These are phyloP conservation scores for Termitomyces sp. DNA, from an alignment of 768 basidiomycete species.

Conservation along the genomic window DNA sequence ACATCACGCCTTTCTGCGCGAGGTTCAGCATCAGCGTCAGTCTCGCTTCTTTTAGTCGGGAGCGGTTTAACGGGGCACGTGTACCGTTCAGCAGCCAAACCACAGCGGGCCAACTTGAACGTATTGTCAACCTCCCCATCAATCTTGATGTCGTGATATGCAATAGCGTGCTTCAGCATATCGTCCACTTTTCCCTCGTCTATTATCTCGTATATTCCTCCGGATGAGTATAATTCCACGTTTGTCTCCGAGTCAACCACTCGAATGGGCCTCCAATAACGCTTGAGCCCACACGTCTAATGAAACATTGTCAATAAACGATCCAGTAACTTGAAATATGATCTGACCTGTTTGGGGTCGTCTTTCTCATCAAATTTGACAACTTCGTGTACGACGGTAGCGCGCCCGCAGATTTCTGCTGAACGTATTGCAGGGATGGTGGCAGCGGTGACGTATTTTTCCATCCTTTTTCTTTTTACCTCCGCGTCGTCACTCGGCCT, in stretches of 20 bases:
- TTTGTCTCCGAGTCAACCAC: background rate
- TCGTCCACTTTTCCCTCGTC: background rate
- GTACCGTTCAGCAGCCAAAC: background rate
- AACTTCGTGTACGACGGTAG: background rate
- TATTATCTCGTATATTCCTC: background rate
- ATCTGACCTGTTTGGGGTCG: background rate
- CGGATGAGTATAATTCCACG: background rate
- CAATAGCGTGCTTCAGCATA: background rate
- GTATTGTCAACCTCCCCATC: background rate
- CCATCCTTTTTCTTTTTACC: background rate
- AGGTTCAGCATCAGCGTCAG: background rate
- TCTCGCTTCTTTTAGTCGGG: background rate
- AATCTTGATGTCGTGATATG: background rate
- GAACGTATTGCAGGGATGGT: background rate
- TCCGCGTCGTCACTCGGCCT: background rate
- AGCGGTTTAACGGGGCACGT: background rate
- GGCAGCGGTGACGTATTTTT: too few relatives aligned
- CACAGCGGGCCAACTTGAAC: background rate
- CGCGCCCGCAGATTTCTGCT: background rate
- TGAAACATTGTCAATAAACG: background rate
- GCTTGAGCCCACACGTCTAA: conserved; percentile 1
- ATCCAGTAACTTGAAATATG: too few relatives aligned
- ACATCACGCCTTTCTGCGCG: background rate
- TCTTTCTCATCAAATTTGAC: background rate
- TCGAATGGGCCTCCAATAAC: conserved; percentile 2